Base-by-base conservation (phyloP, 75 land plant genomes). In the Larix kaempferi region DNA sequence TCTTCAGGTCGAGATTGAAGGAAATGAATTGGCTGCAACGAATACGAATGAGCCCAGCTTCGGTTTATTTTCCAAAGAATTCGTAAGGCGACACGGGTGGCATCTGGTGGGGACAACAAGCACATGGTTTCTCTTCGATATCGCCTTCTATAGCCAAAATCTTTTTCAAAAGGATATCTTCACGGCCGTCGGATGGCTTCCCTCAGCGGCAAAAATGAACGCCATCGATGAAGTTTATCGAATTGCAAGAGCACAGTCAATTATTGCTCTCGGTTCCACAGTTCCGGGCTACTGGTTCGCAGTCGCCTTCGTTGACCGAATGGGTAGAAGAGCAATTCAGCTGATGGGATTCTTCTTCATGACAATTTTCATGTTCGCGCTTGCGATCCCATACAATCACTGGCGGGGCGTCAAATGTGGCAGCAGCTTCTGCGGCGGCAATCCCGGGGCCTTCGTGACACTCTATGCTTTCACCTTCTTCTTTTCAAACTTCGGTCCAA, bases 231-330 rank as follows among this genome's bases (percentile, higher is more conserved):
- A 88, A 71, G 80, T 80, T 15, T 88, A 56, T 77, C 52, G 66
- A 21, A 83, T 88, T 49, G 73, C 82, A 16, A 72, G 89, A 37
- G 89, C 88, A 2, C 89, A 88, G 59, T 44, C 89, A 5, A 82
- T 88, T 22, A 88, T 88, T 59, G 88, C 89, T 1, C 80, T 88
- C 33, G 82, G 82, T 80, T 83, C 86, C 63, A 88, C 88, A 4
- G 85, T 88, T 0, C 88, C 89, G 3, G 89, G 89, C 55, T 88
- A 88, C 83, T 88, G 89, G 89, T 77, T 88, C 74, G 86, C 88
- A 2, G 89, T 88, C 44, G 73, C 76, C 15, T 37, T 86, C 35
- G 86, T 88, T 75, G 88, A 88, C 52, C 5, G 55, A 3, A 78
- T 86, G 21, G 89, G 88, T 10, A 52, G 89, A 11, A 82, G 83